Evolutionary conservation across 768 basidiomycete genomes (phyloP), one percentile per base, ranked within the genome.

Genomic region (Rhizopogon vesiculosus): DNA sequence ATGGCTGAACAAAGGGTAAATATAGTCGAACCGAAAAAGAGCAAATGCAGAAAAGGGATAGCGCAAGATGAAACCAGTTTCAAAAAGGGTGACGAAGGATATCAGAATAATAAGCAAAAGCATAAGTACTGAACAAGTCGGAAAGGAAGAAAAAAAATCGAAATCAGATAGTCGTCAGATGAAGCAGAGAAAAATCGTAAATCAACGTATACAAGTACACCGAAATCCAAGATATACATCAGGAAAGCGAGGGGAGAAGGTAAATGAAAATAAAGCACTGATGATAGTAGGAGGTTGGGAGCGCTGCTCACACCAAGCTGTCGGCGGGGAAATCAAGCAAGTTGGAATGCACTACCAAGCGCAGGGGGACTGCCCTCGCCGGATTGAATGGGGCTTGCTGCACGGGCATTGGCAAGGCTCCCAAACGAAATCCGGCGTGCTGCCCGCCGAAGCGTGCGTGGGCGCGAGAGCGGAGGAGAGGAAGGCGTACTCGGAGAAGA

Each of bases 301-400:
- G 46, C 19, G 16, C 43, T 12, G 45, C 38, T 31, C n/a, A 18
- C 16, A 42, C 18, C 25, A 46, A 22, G 39, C 45, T 18, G 53
- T 52, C 15, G 15, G 39, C 12, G 19, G 46, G 19, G 13, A 35
- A 45, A 33, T 76, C 61, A 86, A 13, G 72, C 76, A 69, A 87
- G 69, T 61, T 87, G 84, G 67, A 92, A 89, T 28, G 89, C 89
- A 63, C 87, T 90, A 29, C 80, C 89, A 49, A 91, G 68, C 54
- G 73, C 72, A 44, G 67, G 57, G 28, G 73, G 69, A 55, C 69
- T 69, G 51, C 72, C 69, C 7, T 67, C 68, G 5, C 60, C 71
- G 59, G 25, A 43, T n/a, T 44, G 53, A 70, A 18, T 71, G 65
- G 56, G 75, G 76, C 28, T 76, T 73, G 31, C 66, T 62, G 15